Evolutionary conservation across 2,329 filamentous ascomycete genomes (phyloP), one percentile per base, ranked within the genome.

Genomic region (Emydomyces testavorans): DNA sequence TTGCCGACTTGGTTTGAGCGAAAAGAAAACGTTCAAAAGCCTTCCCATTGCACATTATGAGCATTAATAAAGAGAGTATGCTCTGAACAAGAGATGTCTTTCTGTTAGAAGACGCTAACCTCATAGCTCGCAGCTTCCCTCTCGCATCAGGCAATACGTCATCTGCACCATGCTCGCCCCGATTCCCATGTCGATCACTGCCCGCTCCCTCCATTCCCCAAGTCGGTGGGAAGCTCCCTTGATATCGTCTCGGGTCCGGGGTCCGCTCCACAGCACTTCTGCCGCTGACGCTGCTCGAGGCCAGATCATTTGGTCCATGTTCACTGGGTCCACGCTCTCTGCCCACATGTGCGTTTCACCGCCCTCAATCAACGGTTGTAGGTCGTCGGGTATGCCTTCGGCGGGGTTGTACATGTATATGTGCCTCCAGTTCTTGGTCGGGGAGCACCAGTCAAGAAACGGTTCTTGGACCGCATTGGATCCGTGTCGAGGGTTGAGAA

Each of bases 261-360:
- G 44, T 5, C 85, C 85, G 34, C 79, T 84, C 87, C 87, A 94
- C 39, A 90, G 72, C 1, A 89, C 79, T 67, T 93, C 87, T 21
- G 76, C 84, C 0, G 81, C 83, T 0, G 84, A 85, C 44, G 75
- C 76, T 1, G 78, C 79, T 4, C 87, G 74, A 6, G 87, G 86
- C 87, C 86, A 94, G 6, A 90, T 67, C 63, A 85, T 78, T 29
- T 70, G 69, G 66, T 94, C 85, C 11, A 94, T 62, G 61, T 82
- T 88, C n/a, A 78, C 68, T 2, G 77, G 67, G 64, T 94, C 88
- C 5, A 82, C 82, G 68, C 79, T 76, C 61, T 94, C 88, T 53
- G 76, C 77, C 86, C 86, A 94, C 50, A 87, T 76, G 48, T 85
- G 83, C 13, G 82, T 78, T 68, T 94, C 88, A 21, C 86, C 88